Percentiles rank a stretch among this genome's conserved stretches.
Evolutionary conservation across 176 grass and related monocot genomes (phyloP).

Genomic region (Rhynchospora pubera): DNA sequence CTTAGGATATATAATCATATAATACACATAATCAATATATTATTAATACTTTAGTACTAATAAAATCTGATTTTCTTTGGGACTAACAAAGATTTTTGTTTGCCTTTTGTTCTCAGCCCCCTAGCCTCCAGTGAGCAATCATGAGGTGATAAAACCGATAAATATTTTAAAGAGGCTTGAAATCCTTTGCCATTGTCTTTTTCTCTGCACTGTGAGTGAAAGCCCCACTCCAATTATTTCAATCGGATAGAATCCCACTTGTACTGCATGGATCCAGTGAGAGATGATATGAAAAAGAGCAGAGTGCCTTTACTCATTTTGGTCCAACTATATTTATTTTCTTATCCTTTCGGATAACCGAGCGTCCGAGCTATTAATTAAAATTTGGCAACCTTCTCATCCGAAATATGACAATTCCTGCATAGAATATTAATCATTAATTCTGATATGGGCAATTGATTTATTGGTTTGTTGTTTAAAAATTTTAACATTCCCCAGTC

Average conservation of each 20-base stretch:
- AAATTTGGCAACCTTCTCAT: too few species aligned
- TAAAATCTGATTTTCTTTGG: conserved; percentile 15
- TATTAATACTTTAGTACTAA: not conserved
- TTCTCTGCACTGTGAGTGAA: conserved; percentile 17
- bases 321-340: not conserved
- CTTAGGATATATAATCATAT: conserved; percentile 12
- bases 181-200: conserved; percentile 42
- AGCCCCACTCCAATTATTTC: conserved; percentile 28
- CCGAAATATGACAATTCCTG: too few species aligned
- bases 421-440: too few species aligned
- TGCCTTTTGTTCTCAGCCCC: not conserved
- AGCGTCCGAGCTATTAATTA: too few species aligned
- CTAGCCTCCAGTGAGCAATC: conserved; percentile 33
- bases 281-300: not conserved
- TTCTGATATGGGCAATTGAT: too few species aligned
- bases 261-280: conserved; percentile 12
- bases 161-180: conserved; percentile 27
- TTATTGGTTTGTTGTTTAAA: too few species aligned
- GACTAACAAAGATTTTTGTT: conserved; percentile 7
- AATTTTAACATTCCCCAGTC: not conserved
- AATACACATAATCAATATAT: not conserved
- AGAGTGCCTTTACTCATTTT: conserved; percentile 7
- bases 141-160: conserved; percentile 40
- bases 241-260: conserved; percentile 19
- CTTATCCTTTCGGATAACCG: not conserved